Conservation (phyloP, 805 yeast species). For the Teunomyces gatunensis region DNA sequence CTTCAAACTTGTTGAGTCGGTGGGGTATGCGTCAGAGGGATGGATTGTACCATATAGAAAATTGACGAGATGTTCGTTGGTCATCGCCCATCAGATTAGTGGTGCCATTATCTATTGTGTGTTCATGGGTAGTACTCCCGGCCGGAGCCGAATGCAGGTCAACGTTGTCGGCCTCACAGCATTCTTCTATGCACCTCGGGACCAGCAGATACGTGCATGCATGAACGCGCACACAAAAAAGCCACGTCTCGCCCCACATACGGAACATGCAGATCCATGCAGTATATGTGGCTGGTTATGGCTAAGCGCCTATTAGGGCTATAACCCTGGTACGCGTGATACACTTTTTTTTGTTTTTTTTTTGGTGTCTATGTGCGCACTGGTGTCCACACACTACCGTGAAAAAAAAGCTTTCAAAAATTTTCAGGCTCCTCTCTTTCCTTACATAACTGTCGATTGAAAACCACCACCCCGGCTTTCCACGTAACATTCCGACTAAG, state of each 20-base stretch:
- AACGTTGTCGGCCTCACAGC: no score
- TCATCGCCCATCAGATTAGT: no score
- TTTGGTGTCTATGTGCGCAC: no score
- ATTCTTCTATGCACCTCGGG: no score
- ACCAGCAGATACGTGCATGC: no score
- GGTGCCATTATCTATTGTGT: no score
- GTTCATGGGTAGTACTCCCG: no score
- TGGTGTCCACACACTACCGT: neutral
- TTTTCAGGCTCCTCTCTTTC: constrained; percentile 8
- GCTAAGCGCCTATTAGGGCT: neutral
- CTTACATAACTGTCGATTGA: constrained; percentile 49
- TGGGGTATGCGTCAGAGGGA: no score
- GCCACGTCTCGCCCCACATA: neutral
- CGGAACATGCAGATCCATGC: neutral
- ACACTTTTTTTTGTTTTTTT: neutral
- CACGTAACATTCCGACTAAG: constrained; percentile 65
- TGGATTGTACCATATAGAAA: no score
- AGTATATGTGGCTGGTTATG: neutral
- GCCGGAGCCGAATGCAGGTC: no score
- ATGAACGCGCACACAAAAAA: neutral
- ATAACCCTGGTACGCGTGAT: neutral
- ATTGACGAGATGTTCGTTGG: no score
- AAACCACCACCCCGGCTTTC: constrained; percentile 69
- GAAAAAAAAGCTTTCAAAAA: constrained; percentile 2
- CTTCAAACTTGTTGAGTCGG: no score